Percentiles rank a stretch among this genome's conserved stretches.
Evolutionary conservation across 225 moss, liverwort and hornwort species (phyloP).

Genomic region (Asterella californica): DNA sequence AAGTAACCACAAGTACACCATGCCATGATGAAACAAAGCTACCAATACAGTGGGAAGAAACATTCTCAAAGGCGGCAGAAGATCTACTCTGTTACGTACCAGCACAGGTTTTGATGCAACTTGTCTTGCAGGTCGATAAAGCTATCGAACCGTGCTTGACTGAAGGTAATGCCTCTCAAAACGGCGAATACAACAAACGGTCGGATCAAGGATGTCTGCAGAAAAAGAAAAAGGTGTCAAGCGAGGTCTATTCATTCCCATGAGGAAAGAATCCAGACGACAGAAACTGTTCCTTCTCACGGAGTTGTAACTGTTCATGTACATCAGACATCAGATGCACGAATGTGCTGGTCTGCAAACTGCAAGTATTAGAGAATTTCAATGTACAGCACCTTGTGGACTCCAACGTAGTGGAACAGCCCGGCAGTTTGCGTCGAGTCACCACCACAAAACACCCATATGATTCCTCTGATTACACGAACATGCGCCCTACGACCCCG

Average conservation of each 20-base stretch:
- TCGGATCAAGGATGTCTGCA: constrained; percentile 74
- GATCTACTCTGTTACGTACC: constrained; percentile 33
- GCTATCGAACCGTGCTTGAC: constrained; percentile 71
- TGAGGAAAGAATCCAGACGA: too few relatives aligned
- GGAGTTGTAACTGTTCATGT: too few relatives aligned
- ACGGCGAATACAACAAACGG: constrained; percentile 79
- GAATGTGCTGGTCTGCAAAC: too few relatives aligned
- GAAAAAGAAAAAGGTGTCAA: constrained; percentile 4
- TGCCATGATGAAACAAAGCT: too few relatives aligned
- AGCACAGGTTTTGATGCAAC: constrained; percentile 91
- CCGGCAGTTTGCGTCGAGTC: background rate
- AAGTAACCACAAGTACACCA: too few relatives aligned
- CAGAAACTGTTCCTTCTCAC: too few relatives aligned
- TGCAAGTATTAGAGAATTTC: too few relatives aligned
- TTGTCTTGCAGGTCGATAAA: constrained; percentile 97
- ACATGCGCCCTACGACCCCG: background rate
- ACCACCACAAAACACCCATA: background rate
- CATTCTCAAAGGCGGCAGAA: background rate
- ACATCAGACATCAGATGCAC: too few relatives aligned
- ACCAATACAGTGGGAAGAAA: background rate
- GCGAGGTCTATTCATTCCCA: too few relatives aligned
- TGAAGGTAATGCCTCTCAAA: constrained; percentile 76
- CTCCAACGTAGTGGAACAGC: background rate
- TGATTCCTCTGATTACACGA: background rate
- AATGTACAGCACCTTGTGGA: too few relatives aligned